Evolutionary conservation across 2,329 filamentous ascomycete genomes (phyloP), one percentile per base, ranked within the genome.

Genomic region (Phoma sp.): DNA sequence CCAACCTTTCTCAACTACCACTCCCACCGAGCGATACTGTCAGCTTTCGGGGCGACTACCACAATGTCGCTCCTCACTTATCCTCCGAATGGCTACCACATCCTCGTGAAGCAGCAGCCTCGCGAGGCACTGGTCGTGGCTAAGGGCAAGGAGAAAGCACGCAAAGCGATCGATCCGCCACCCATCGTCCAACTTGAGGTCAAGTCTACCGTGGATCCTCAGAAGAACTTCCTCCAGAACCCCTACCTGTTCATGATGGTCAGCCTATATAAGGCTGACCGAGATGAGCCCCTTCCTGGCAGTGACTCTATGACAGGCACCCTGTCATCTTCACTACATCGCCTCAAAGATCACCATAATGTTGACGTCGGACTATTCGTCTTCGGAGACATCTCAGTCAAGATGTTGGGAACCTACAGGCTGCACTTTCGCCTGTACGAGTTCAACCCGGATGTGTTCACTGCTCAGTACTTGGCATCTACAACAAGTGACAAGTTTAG

Each of bases 161-260:
- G 92, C 62, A 96, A 96, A 74, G 91, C 92, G 7, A 86, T 96
- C 67, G 92, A 96, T 72, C 92, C 93, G 45, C 92, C 92, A 11
- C 92, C 92, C 34, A 90, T 96, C 64, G 80, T 96, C 38, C 87
- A 93, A 76, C 81, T 96, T 39, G 75, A 76, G 74, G 84, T 87
- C 51, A 76, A 73, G 43, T 71, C 76, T 40, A 69, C 73, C 23
- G 71, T 68, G 25, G 84, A 85, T 69, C 80, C 82, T 15, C 76
- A 84, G 75, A 79, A 89, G 85, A 81, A 86, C 61, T 88, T 82
- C 71, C 78, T 87, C 32, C 84, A 87, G 71, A 88, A 83, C 61
- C 86, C 86, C 3, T 87, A 87, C 67, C 81, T 85, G 66, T 88
- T 88, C 67, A 83, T 86, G 80, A 81, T 79, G 68, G 82, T 80